These are phyloP conservation scores for Lactarius sanguifluus DNA, from an alignment of 768 basidiomycete species.

Conservation along the genomic window DNA sequence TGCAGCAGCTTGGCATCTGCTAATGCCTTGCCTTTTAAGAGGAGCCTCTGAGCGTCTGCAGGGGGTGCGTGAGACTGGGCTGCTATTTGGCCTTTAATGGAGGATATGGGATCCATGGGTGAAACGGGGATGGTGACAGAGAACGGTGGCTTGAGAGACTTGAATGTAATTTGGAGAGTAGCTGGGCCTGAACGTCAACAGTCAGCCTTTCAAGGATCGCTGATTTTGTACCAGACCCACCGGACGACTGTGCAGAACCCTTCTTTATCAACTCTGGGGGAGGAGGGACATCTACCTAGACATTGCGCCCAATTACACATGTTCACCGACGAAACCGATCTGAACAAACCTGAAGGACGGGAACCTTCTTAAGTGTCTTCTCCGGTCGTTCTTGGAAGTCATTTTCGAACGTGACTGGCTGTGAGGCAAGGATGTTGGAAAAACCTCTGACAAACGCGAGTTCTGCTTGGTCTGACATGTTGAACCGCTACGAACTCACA, in stretches of 20 bases:
- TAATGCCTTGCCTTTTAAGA: conserved; percentile 94
- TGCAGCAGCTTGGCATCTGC: conserved; percentile 85
- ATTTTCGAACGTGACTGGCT: conserved; percentile 67
- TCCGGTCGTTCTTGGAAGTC: conserved; percentile 75
- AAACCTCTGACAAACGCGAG: conserved; percentile 66
- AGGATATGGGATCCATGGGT: conserved; percentile 77
- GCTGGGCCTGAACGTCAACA: conserved; percentile 31
- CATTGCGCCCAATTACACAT: not conserved
- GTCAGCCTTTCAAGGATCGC: not conserved
- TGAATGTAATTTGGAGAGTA: conserved; percentile 74
- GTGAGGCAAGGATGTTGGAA: conserved; percentile 59
- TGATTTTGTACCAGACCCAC: conserved; percentile 29
- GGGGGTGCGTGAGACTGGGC: conserved; percentile 68
- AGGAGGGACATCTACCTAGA: conserved; percentile 59
- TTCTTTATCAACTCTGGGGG: conserved; percentile 53
- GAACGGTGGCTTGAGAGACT: conserved; percentile 86
- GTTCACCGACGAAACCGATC: conserved; percentile 10
- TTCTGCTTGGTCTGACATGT: conserved; percentile 46
- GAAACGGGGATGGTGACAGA: conserved; percentile 70
- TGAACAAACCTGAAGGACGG: conserved; percentile 59
- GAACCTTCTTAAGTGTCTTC: conserved; percentile 65
- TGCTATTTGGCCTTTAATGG: conserved; percentile 77
- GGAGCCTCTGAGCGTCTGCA: conserved; percentile 76
- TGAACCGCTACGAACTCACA: conserved; percentile 35
- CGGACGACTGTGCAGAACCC: conserved; percentile 35